Base-by-base conservation (phyloP, 768 basidiomycete species). In the Macrolepiota dolichaula region DNA sequence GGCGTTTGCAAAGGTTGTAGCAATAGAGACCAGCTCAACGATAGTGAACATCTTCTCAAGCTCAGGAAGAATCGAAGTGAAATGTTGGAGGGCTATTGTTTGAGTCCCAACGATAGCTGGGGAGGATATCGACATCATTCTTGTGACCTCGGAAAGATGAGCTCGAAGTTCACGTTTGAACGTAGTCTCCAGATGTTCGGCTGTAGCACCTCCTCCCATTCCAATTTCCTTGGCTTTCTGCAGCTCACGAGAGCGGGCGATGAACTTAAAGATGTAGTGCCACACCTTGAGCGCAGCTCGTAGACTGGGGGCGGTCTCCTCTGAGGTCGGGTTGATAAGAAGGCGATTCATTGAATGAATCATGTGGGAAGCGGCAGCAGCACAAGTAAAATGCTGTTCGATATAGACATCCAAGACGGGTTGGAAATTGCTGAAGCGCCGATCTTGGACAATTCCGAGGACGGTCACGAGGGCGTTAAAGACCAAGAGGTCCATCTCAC, bases 181-280 rank as follows among this genome's bases (percentile, higher is more conserved):
- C 0, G 82, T 84, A 9, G 82, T 72, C 69, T 96, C 95, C 47
- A 96, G 77, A 72, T 95, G 92, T 63, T 94, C 92, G 7, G 89
- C 86, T 0, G 93, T 94, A 1, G 89, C 86, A 11, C 88, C 91
- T 11, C 87, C 86, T 25, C 88, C 87, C 77, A 92, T 87, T 0
- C 88, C 88, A 24, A 88, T 71, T 62, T 94, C 92, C 68, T 88
- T 89, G 5, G 80, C 78, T 72, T 92, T 92, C 72, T 96, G 95
- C 49, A 96, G 72, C 67, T 94, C 93, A 37, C 95, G 80, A 2
- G 95, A 89, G n/a, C 92, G 84, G 15, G 91, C 86, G 68, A 97
- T 91, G 74, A 98, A 93, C 71, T 92, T 92, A 85, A 98, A 93
- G 66, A 98, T 87, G 69, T 96, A 94, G 69, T 94, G 91, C 94